These are phyloP conservation scores for Calonectria pseudoturangicola DNA, from an alignment of 2,329 filamentous ascomycete genomes.

Conservation along the genomic window DNA sequence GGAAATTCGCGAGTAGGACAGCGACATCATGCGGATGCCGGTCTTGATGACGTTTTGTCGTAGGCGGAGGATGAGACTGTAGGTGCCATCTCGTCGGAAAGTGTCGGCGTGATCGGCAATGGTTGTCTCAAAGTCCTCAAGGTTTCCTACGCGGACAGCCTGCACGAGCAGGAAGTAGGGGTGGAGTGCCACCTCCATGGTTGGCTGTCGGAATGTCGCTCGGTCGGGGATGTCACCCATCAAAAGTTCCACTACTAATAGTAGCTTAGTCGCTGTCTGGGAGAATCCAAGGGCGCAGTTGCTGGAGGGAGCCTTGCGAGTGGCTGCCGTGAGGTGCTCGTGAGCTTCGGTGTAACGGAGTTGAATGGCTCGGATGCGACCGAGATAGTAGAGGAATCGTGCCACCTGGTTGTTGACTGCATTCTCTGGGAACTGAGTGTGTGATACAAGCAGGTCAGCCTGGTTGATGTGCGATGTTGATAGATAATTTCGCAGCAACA, in stretches of 20 bases:
- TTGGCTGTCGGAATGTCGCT: conserved; percentile 92
- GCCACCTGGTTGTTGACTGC: conserved; percentile 99
- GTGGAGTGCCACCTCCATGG: conserved; percentile 89
- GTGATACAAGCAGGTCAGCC: conserved; percentile 94
- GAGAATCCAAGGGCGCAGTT: conserved; percentile 94
- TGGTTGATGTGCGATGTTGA: conserved; percentile 97
- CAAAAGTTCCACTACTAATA: conserved; percentile 95
- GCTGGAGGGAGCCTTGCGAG: conserved; percentile 94
- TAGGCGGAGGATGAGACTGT: conserved; percentile 94
- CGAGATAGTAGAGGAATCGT: conserved; percentile 97
- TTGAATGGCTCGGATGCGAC: conserved; percentile 96
- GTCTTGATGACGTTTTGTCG: conserved; percentile 99
- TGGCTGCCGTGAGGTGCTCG: conserved; percentile 93
- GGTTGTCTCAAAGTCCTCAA: conserved; percentile 92
- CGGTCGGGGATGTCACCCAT: conserved; percentile 99
- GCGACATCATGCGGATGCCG: conserved; percentile 98
- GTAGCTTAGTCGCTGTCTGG: conserved; percentile 95
- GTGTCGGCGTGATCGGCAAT: conserved; percentile 87
- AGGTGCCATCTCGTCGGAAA: conserved; percentile 95
- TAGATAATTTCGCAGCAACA: conserved; percentile 96
- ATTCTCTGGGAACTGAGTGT: conserved; percentile 95
- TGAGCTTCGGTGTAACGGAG: conserved; percentile 98
- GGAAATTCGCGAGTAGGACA: conserved; percentile 98
- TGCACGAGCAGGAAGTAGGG: conserved; percentile 96
- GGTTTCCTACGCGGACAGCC: conserved; percentile 95